Conservation (phyloP, 1,284 basidiomycete species). For the Inonotus obliquus region DNA sequence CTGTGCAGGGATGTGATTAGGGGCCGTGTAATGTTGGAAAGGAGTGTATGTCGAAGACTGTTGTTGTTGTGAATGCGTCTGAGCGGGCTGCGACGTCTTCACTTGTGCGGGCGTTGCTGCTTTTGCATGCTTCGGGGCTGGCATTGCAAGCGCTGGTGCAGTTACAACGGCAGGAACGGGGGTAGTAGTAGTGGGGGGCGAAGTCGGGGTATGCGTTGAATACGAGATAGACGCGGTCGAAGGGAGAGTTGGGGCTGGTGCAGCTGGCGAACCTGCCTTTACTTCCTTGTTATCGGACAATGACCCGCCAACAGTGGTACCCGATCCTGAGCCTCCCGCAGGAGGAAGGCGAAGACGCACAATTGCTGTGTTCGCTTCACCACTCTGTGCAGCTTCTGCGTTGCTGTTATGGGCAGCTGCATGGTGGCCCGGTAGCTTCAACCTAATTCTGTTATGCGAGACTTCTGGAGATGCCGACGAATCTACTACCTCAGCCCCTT, state of each 20-base stretch:
- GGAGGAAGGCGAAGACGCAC: conserved; percentile 14
- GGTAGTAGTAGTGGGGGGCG: conserved; percentile 18
- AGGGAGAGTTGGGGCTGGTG: neutral
- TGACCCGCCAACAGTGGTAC: neutral
- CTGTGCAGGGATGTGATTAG: conserved; percentile 4
- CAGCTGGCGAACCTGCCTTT: conserved; percentile 4
- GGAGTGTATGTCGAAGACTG: conserved; percentile 33
- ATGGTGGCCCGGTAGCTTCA: conserved; percentile 48
- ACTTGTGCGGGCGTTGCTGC: conserved; percentile 4
- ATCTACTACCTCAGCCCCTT: neutral
- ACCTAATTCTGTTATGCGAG: conserved; percentile 53
- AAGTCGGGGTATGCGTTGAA: neutral
- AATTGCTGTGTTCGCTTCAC: neutral
- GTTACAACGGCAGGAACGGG: conserved; percentile 8
- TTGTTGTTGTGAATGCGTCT: conserved; percentile 27
- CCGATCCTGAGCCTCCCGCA: neutral
- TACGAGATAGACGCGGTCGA: neutral
- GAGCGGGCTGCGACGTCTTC: neutral
- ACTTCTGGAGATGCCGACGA: conserved; percentile 40
- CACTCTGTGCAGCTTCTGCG: neutral
- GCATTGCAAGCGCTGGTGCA: conserved; percentile 19
- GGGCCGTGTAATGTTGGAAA: conserved; percentile 2
- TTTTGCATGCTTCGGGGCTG: conserved; percentile 13
- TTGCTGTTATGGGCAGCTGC: neutral
- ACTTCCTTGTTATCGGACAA: neutral